Percentiles rank a stretch among this genome's conserved stretches.
Evolutionary conservation across 169 alveolate species (phyloP).

Genomic region (Cytauxzoon felis): DNA sequence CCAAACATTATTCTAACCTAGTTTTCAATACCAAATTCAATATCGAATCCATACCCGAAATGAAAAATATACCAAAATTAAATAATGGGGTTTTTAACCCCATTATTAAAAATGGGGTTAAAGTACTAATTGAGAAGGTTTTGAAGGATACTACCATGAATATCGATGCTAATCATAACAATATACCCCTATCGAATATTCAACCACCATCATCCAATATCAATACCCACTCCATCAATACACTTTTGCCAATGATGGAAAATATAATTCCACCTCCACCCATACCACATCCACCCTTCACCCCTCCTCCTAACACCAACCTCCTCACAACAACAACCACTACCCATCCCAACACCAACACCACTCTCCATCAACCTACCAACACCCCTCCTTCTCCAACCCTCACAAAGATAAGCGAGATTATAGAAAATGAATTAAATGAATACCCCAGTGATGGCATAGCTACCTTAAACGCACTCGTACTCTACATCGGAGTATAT

Average conservation of each 20-base stretch:
- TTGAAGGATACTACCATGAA: no score
- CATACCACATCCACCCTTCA: no score
- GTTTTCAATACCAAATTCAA: constrained; percentile 82
- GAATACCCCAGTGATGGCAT: constrained; percentile 70
- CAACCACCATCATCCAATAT: no score
- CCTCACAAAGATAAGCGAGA: constrained; percentile 53
- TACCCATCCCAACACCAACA: no score
- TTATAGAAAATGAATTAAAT: constrained; percentile 56
- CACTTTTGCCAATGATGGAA: constrained; percentile 1
- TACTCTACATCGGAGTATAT: constrained; percentile 72
- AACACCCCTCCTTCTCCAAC: no score
- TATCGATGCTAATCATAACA: no score
- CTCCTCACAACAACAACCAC: no score
- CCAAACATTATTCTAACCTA: constrained; percentile 70
- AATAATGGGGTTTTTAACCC: constrained; percentile 48
- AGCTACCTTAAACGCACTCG: constrained; percentile 75
- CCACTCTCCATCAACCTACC: constrained; percentile 3
- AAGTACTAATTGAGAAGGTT: constrained; percentile 40
- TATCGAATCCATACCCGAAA: constrained; percentile 86
- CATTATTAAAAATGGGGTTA: constrained; percentile 51
- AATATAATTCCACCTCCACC: no score
- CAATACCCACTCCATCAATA: no score
- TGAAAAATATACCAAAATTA: constrained; percentile 80
- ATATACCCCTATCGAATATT: no score
- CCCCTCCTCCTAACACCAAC: no score